phyloP scores from a whole-genome alignment of 179 eudicot species.

The Vitellaria paradoxa region DNA sequence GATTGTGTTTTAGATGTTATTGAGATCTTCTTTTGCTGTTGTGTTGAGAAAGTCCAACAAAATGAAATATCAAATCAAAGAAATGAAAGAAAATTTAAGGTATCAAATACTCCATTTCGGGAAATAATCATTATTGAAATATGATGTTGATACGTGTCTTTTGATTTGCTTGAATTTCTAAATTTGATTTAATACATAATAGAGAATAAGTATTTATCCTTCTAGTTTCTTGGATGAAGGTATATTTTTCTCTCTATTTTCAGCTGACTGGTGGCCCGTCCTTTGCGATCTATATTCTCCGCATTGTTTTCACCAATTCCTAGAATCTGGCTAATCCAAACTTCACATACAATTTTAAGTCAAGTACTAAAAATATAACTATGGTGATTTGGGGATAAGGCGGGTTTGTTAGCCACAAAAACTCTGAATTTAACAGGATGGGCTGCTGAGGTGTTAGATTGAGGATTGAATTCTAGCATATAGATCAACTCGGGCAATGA shows the following conservation, averaged over 20 bases:
- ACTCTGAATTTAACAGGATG: not conserved
- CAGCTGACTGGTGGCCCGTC: not conserved
- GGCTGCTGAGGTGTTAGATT: not conserved
- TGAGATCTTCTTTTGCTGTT: conserved; percentile 19
- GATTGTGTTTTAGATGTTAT: conserved; percentile 22
- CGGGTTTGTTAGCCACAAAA: not conserved
- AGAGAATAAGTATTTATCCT: not conserved
- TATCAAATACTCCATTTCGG: conserved; percentile 13
- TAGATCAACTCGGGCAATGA: no score
- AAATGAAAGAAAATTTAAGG: conserved; percentile 7
- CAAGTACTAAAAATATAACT: not conserved
- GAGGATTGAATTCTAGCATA: no score
- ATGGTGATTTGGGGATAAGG: not conserved
- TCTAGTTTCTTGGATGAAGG: not conserved
- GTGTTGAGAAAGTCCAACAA: not conserved
- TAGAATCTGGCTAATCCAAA: not conserved
- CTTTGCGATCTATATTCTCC: not conserved
- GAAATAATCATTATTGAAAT: not conserved
- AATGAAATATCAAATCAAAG: conserved; percentile 7
- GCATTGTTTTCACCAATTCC: not conserved
- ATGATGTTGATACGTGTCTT: conserved; percentile 10
- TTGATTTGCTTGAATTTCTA: conserved; percentile 2
- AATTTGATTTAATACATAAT: not conserved
- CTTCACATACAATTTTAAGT: not conserved
- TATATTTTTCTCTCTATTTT: not conserved